These are phyloP conservation scores for Hymenoscyphus repandus DNA, from an alignment of 2,329 filamentous ascomycete species.

Conservation along the genomic window DNA sequence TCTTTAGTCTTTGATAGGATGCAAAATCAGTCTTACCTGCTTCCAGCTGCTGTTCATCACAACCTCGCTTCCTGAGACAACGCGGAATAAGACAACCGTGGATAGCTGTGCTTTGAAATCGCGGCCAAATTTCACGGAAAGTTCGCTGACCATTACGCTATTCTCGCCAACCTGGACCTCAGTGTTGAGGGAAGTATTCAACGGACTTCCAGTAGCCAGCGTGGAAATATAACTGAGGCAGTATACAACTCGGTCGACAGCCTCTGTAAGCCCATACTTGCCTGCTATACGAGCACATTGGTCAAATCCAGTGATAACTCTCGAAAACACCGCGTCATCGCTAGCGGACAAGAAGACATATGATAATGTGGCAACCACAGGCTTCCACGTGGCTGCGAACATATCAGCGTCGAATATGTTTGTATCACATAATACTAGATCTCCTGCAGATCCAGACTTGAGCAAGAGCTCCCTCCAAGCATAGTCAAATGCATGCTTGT, in stretches of 20 bases:
- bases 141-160: conserved; percentile 97
- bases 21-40: conserved; percentile 50
- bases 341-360: conserved; percentile 99
- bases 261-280: conserved; percentile 76
- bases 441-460: conserved; percentile 73
- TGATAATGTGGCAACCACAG: conserved; percentile 87
- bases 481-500: conserved; percentile 93
- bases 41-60: conserved; percentile 74
- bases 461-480: conserved; percentile 92
- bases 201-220: conserved; percentile 67
- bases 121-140: conserved; percentile 90
- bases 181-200: conserved; percentile 86
- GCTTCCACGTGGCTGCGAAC: conserved; percentile 94
- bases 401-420: conserved; percentile 97
- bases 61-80: conserved; percentile 79
- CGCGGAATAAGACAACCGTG: conserved; percentile 89
- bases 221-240: conserved; percentile 89
- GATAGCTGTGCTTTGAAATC: conserved; percentile 92
- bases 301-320: conserved; percentile 90
- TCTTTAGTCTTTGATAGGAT: not conserved
- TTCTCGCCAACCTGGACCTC: conserved; percentile 89
- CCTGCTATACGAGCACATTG: conserved; percentile 92
- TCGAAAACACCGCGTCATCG: conserved; percentile 90
- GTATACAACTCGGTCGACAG: conserved; percentile 87
- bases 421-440: conserved; percentile 75